Evolutionary conservation across 2,329 filamentous ascomycete species (phyloP).

Genomic region (Claviceps cyperi): DNA sequence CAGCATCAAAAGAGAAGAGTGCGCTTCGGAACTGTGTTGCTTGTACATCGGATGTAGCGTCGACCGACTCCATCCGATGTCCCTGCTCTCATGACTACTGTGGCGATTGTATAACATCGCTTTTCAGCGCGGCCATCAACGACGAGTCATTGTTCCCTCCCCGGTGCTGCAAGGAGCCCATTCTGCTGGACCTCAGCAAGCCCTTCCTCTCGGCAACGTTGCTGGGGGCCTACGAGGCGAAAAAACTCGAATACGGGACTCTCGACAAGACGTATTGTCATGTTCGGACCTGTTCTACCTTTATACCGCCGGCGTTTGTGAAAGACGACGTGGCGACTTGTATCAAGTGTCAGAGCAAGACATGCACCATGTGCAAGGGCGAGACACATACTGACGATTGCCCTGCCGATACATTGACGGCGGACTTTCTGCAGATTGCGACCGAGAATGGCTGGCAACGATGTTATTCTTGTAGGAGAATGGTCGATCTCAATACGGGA

Average conservation of each 20-base stretch:
- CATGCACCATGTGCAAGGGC: constrained; percentile 38
- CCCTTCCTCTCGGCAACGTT: constrained; percentile 23
- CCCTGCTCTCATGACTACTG: constrained; percentile 34
- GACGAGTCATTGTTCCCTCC: constrained; percentile 42
- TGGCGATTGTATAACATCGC: constrained; percentile 25
- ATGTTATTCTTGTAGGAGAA: constrained; percentile 28
- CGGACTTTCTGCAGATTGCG: constrained; percentile 27
- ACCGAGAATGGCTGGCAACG: constrained; percentile 33
- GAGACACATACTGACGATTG: constrained; percentile 31
- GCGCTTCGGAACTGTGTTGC: background rate
- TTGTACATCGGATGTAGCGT: background rate
- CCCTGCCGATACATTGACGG: constrained; percentile 24
- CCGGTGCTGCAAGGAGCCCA: constrained; percentile 31
- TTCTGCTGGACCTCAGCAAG: constrained; percentile 21
- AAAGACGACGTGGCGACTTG: constrained; percentile 25
- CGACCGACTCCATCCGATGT: background rate
- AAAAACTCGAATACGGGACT: constrained; percentile 33
- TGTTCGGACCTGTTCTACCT: constrained; percentile 25
- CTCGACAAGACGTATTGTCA: constrained; percentile 37
- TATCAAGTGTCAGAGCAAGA: constrained; percentile 23
- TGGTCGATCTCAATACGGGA: constrained; percentile 35
- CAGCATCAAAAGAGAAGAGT: no score
- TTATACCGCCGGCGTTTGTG: constrained; percentile 25
- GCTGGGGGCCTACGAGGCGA: constrained; percentile 23
- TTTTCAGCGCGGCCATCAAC: constrained; percentile 28